Evolutionary conservation across 108 stramenopile genomes (phyloP).

Genomic region (Fistulifera pelliculosa): DNA sequence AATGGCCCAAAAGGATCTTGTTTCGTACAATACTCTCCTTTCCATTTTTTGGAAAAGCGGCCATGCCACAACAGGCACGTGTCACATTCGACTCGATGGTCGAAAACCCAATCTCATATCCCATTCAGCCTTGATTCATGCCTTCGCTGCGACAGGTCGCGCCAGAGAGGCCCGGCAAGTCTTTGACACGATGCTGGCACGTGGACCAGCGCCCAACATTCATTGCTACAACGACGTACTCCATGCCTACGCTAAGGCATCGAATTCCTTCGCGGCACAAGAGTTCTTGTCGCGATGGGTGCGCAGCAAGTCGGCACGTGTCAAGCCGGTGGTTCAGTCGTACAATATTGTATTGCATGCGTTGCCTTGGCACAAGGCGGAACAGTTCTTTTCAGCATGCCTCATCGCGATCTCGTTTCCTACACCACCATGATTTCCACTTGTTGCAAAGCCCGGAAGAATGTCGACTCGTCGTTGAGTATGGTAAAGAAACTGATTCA

Average conservation of each 20-base stretch:
- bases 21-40: constrained; percentile 14
- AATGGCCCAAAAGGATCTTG: constrained; percentile 4
- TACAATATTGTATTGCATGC: constrained; percentile 26
- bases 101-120: constrained; percentile 14
- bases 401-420: constrained; percentile 1
- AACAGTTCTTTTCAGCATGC: constrained; percentile 6
- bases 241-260: constrained; percentile 30
- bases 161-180: constrained; percentile 24
- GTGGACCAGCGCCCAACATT: constrained; percentile 15
- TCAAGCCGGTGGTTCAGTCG: constrained; percentile 10
- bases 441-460: constrained; percentile 1
- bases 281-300: constrained; percentile 7
- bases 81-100: background rate
- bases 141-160: constrained; percentile 19
- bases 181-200: constrained; percentile 12
- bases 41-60: background rate
- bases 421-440: constrained; percentile 7
- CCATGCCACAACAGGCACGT: background rate
- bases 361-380: constrained; percentile 3
- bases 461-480: background rate
- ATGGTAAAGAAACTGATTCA: too few relatives aligned
- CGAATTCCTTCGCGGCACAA: constrained; percentile 18
- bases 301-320: constrained; percentile 1
- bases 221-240: constrained; percentile 37
- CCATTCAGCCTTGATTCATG: constrained; percentile 25